Percentiles rank a stretch among this genome's conserved stretches.
Conservation (phyloP, 305 asterid genomes). For the Fraxinus floribunda region DNA sequence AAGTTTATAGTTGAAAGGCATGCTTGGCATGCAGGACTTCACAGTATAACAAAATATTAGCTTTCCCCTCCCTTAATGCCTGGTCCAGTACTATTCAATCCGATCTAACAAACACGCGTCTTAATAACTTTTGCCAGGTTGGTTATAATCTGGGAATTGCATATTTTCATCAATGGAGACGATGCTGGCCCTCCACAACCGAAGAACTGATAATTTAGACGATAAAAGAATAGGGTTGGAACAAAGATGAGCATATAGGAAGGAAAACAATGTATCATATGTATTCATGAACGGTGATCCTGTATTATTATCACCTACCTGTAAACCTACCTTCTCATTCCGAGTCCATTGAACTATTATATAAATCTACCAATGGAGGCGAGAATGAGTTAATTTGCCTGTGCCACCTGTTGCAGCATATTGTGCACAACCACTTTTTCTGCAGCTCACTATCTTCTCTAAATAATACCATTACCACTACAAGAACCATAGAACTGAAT, state of each 20-base stretch:
- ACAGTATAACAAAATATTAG: not conserved
- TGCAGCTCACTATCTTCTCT: constrained; percentile 13
- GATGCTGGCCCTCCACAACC: not conserved
- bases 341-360: constrained; percentile 22
- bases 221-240: not conserved
- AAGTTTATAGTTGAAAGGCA: not conserved
- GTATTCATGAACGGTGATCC: constrained; percentile 20
- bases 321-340: constrained; percentile 23
- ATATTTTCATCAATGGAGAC: not conserved
- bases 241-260: not conserved
- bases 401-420: constrained; percentile 41
- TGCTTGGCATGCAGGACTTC: not conserved
- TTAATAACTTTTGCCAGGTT: not conserved
- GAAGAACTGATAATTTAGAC: not conserved
- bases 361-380: constrained; percentile 35
- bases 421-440: constrained; percentile 18
- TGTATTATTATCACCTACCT: constrained; percentile 27
- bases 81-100: not conserved
- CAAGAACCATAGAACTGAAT: not conserved
- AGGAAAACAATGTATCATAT: not conserved
- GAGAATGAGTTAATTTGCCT: constrained; percentile 34
- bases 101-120: not conserved
- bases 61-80: not conserved
- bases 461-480: constrained; percentile 19
- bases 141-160: not conserved